Percentiles rank a stretch among this genome's conserved stretches.
Conservation (phyloP, 73 alveolate species). For the Urostyla sp. region DNA sequence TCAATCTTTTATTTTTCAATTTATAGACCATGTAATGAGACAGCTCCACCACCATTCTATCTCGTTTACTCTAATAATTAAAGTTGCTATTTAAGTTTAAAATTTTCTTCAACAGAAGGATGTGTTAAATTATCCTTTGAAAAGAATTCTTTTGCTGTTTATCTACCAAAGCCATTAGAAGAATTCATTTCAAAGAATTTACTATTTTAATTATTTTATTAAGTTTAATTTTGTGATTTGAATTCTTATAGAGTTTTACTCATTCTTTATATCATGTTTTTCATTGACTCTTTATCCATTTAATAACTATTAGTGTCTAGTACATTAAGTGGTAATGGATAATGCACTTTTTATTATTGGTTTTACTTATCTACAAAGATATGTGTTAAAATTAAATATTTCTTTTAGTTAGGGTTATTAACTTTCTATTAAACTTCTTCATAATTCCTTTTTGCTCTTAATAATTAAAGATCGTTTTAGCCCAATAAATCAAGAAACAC, state of each 20-base stretch:
- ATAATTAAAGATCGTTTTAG: constrained; percentile 31
- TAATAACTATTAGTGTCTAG: constrained; percentile 32
- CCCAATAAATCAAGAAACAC: constrained; percentile 42
- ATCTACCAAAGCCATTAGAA: constrained; percentile 16
- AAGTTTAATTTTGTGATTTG: background rate
- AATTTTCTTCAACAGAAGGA: constrained; percentile 50
- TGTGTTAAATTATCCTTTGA: constrained; percentile 38
- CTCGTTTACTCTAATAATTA: constrained; percentile 20
- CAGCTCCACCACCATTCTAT: constrained; percentile 18
- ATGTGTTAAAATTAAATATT: constrained; percentile 39
- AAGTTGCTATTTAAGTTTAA: background rate
- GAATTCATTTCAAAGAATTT: background rate
- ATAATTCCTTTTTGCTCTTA: constrained; percentile 43
- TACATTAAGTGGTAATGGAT: constrained; percentile 47
- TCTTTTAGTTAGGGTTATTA: constrained; percentile 2
- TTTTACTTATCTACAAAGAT: too few species aligned
- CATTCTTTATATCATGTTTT: constrained; percentile 50
- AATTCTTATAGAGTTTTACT: constrained; percentile 40
- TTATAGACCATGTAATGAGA: constrained; percentile 10
- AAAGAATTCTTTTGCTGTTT: constrained; percentile 56
- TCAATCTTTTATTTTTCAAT: constrained; percentile 9
- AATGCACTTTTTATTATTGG: constrained; percentile 45
- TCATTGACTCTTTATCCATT: constrained; percentile 49
- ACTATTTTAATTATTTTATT: background rate
- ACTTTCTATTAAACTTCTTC: background rate